Evolutionary conservation across 495 filamentous ascomycete genomes (phyloP).

Genomic region (Hypoxylon crocopeplum): DNA sequence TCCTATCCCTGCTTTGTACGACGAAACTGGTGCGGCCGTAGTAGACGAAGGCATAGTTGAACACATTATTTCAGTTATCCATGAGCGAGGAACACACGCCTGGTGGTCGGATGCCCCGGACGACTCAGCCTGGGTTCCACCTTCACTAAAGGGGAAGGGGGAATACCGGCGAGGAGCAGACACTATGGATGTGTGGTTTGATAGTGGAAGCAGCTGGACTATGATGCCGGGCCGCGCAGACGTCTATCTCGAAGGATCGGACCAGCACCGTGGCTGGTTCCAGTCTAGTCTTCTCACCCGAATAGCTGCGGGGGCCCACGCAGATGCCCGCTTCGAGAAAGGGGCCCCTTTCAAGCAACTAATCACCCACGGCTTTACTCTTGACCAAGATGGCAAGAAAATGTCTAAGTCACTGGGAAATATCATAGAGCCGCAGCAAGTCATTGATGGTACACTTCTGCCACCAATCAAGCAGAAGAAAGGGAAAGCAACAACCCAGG

Average conservation of each 20-base stretch:
- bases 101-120: slow-evolving; percentile 89
- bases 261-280: slow-evolving; percentile 99
- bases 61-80: slow-evolving; percentile 82
- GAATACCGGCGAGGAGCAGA: slow-evolving; percentile 80
- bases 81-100: slow-evolving; percentile 79
- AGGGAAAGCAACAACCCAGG: slow-evolving; percentile 30
- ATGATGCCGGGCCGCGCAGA: slow-evolving; percentile 70
- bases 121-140: slow-evolving; percentile 76
- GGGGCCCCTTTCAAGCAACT: slow-evolving; percentile 76
- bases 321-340: slow-evolving; percentile 30
- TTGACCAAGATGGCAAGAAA: slow-evolving; percentile 88
- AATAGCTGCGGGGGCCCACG: slow-evolving; percentile 53
- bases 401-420: slow-evolving; percentile 99
- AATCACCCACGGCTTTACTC: slow-evolving; percentile 93
- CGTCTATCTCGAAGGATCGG: slow-evolving; percentile 90
- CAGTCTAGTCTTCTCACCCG: slow-evolving; percentile 96
- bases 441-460: slow-evolving; percentile 77
- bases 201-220: slow-evolving; percentile 96
- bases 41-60: slow-evolving; percentile 79
- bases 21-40: slow-evolving; percentile 71
- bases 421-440: slow-evolving; percentile 76
- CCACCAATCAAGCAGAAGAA: slow-evolving; percentile 54
- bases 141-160: slow-evolving; percentile 53
- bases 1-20: slow-evolving; percentile 90
- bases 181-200: slow-evolving; percentile 99